These are phyloP conservation scores for Stagonosporopsis cucurbitacearum DNA, from an alignment of 2,329 filamentous ascomycete genomes.

Conservation along the genomic window DNA sequence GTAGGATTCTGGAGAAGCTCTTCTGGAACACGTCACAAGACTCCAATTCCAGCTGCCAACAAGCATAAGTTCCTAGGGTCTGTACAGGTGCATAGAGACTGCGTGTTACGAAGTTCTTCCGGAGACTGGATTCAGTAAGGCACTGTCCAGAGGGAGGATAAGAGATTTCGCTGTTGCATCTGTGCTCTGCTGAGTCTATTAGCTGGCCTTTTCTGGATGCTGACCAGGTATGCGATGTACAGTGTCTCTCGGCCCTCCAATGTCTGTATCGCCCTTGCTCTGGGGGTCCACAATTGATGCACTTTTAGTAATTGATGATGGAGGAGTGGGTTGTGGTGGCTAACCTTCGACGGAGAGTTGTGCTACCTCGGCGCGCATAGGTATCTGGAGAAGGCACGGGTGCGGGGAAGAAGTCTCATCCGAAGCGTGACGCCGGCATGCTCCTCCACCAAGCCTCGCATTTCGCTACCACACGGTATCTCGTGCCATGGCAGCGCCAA, in stretches of 20 bases:
- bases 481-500: constrained; percentile 11
- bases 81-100: constrained; percentile 2
- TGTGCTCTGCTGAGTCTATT: constrained; percentile 10
- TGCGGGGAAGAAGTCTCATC: constrained; percentile 22
- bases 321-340: constrained; percentile 6
- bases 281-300: background rate
- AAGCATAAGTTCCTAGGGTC: constrained; percentile 5
- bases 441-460: constrained; percentile 9
- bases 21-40: constrained; percentile 1
- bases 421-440: constrained; percentile 5
- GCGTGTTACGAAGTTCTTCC: constrained; percentile 8
- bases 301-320: constrained; percentile 6
- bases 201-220: background rate
- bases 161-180: constrained; percentile 23
- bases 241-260: background rate
- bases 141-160: constrained; percentile 15
- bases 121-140: constrained; percentile 6
- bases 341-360: constrained; percentile 8
- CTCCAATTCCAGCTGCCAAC: constrained; percentile 2
- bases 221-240: background rate
- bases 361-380: constrained; percentile 5
- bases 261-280: background rate
- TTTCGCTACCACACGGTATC: constrained; percentile 8
- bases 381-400: constrained; percentile 9
- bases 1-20: background rate